phyloP scores from a whole-genome alignment of 192 early-diverging fungal species.

The Funneliformis geosporum region DNA sequence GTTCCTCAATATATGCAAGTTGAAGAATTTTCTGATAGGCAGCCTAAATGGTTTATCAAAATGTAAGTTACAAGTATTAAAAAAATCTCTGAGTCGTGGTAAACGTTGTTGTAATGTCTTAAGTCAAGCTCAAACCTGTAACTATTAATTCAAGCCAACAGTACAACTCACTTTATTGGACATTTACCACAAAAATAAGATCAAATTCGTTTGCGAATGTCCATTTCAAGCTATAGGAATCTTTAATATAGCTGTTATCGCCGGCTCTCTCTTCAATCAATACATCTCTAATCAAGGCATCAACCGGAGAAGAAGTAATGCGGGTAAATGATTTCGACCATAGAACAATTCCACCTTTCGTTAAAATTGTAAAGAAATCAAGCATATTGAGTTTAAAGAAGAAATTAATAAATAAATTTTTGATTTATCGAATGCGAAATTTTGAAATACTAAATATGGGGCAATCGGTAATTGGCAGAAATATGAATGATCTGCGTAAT shows the following conservation, averaged over 20 bases:
- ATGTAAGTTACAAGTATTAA: background rate
- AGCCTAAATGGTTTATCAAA: conserved; percentile 46
- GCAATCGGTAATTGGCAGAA: too few relatives aligned
- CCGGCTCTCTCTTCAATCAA: conserved; percentile 74
- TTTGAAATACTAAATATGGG: too few relatives aligned
- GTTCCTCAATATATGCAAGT: conserved; percentile 81
- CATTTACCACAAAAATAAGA: conserved; percentile 72
- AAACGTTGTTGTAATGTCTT: background rate
- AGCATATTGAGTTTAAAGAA: conserved; percentile 59
- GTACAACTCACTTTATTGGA: conserved; percentile 21
- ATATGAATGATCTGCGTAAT: too few relatives aligned
- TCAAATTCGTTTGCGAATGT: conserved; percentile 78
- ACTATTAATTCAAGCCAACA: background rate
- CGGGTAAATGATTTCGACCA: conserved; percentile 76
- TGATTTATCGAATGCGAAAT: too few relatives aligned
- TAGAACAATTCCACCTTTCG: conserved; percentile 85
- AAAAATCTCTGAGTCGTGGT: too few relatives aligned
- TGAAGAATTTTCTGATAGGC: conserved; percentile 88
- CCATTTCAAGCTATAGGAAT: conserved; percentile 77
- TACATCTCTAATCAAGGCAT: conserved; percentile 73
- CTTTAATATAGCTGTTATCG: conserved; percentile 62
- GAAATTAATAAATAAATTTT: too few relatives aligned
- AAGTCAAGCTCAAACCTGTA: background rate
- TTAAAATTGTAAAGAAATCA: conserved; percentile 80
- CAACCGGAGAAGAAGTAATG: conserved; percentile 61